These are phyloP conservation scores for Coprinellus micaceus DNA, from an alignment of 768 basidiomycete species.

Conservation along the genomic window DNA sequence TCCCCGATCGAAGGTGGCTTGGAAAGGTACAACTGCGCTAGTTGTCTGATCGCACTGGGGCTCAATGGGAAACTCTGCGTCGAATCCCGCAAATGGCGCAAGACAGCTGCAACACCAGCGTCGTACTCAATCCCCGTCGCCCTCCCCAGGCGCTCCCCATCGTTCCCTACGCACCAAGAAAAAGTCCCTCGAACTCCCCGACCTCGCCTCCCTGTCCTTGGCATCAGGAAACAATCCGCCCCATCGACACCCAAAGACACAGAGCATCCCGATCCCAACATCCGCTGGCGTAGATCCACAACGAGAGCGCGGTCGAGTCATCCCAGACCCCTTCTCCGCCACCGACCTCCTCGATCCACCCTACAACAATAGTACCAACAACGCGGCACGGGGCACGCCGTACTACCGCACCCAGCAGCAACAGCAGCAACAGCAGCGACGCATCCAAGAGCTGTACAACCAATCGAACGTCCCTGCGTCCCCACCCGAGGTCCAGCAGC, in stretches of 20 bases:
- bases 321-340: constrained; percentile 26
- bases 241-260: constrained; percentile 26
- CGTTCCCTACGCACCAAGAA: constrained; percentile 64
- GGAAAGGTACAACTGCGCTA: no score
- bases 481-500: constrained; percentile 12
- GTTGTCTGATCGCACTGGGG: neutral
- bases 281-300: constrained; percentile 23
- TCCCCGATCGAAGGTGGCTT: no score
- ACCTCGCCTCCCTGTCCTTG: constrained; percentile 47
- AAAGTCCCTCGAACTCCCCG: constrained; percentile 72
- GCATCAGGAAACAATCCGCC: constrained; percentile 15
- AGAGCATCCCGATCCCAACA: constrained; percentile 39
- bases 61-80: constrained; percentile 20
- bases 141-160: constrained; percentile 44
- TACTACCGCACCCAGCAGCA: constrained; percentile 15
- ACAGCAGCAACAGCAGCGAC: constrained; percentile 30
- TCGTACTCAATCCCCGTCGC: constrained; percentile 35
- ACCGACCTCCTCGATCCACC: constrained; percentile 26
- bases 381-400: constrained; percentile 3
- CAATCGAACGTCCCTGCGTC: constrained; percentile 17
- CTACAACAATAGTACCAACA: constrained; percentile 14
- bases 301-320: constrained; percentile 19
- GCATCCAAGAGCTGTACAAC: constrained; percentile 46
- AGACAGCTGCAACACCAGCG: constrained; percentile 4
- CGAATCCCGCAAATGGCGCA: constrained; percentile 9